Percentiles rank a stretch among this genome's conserved stretches.
phyloP scores from a whole-genome alignment of 768 basidiomycete species.

The Auricularia sp. region DNA sequence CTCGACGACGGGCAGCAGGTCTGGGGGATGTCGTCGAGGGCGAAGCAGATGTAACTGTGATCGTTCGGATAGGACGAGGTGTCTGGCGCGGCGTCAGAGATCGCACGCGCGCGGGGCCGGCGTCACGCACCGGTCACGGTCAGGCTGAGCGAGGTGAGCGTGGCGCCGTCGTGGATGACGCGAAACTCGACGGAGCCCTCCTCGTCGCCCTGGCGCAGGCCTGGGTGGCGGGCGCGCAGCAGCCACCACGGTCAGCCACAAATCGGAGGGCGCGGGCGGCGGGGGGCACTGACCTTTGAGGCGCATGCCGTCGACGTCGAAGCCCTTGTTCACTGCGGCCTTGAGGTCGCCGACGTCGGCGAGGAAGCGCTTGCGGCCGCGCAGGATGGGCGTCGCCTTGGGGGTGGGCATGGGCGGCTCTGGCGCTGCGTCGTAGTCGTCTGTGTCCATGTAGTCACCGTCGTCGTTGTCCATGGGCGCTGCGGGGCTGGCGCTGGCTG shows the following conservation, averaged over 20 bases:
- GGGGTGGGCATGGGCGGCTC: not conserved
- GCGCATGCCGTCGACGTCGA: not conserved
- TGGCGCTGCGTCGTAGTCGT: not conserved
- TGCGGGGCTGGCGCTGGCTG: not conserved
- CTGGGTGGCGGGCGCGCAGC: slow-evolving; percentile 22
- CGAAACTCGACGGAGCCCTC: slow-evolving; percentile 52
- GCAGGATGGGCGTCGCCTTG: slow-evolving; percentile 23
- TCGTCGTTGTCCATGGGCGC: not conserved
- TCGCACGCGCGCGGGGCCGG: not conserved
- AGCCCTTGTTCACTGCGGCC: slow-evolving; percentile 11
- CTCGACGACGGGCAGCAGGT: slow-evolving; percentile 35
- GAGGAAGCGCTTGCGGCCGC: slow-evolving; percentile 46
- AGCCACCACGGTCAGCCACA: not conserved
- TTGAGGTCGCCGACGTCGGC: slow-evolving; percentile 46
- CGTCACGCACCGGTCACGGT: slow-evolving; percentile 38
- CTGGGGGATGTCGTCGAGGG: slow-evolving; percentile 34
- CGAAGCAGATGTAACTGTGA: slow-evolving; percentile 50
- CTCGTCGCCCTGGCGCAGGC: slow-evolving; percentile 46
- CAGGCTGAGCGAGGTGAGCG: slow-evolving; percentile 31
- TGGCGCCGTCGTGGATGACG: slow-evolving; percentile 24
- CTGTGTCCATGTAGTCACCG: not conserved
- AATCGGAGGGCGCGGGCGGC: not conserved
- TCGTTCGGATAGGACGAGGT: slow-evolving; percentile 56
- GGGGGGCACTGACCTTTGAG: not conserved
- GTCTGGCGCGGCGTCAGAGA: slow-evolving; percentile 29